Percentiles rank a stretch among this genome's conserved stretches.
These are phyloP conservation scores for Hamamelis virginiana DNA, from an alignment of 164 flowering plant species.

Conservation along the genomic window DNA sequence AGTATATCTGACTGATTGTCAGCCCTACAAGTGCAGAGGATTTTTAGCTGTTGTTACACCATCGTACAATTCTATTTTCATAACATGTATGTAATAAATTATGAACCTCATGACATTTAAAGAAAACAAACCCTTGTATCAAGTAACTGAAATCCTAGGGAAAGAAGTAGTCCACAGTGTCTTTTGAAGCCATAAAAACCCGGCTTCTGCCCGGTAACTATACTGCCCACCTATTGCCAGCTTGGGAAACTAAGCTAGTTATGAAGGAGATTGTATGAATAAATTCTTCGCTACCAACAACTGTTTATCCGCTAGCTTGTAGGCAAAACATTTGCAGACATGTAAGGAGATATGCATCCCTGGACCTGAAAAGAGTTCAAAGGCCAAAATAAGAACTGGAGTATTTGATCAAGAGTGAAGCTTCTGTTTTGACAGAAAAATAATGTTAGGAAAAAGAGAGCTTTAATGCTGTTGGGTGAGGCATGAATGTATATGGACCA, in stretches of 20 bases:
- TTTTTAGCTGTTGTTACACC: too few species aligned
- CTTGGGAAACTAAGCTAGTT: neutral
- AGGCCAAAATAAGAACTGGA: neutral
- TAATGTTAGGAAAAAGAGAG: too few species aligned
- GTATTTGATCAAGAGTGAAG: neutral
- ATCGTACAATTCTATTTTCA: too few species aligned
- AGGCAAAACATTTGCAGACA: constrained; percentile 55
- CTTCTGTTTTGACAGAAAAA: neutral
- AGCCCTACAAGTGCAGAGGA: too few species aligned
- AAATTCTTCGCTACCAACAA: neutral
- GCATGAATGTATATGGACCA: too few species aligned
- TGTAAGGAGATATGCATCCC: constrained; percentile 71
- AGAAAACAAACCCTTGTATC: neutral
- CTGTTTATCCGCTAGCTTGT: constrained; percentile 24
- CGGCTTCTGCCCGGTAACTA: neutral
- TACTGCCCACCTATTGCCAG: neutral
- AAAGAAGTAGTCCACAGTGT: neutral
- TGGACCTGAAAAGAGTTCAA: constrained; percentile 43
- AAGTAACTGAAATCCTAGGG: neutral
- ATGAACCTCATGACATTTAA: neutral
- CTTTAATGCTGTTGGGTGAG: too few species aligned
- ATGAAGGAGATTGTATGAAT: neutral
- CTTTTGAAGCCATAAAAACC: neutral
- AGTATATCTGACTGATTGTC: too few species aligned
- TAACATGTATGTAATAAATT: too few species aligned